A percentile compares a stretch with the other conserved stretches of the same genome.
phyloP scores from a whole-genome alignment of 768 basidiomycete species.

The Amanita muscaria region DNA sequence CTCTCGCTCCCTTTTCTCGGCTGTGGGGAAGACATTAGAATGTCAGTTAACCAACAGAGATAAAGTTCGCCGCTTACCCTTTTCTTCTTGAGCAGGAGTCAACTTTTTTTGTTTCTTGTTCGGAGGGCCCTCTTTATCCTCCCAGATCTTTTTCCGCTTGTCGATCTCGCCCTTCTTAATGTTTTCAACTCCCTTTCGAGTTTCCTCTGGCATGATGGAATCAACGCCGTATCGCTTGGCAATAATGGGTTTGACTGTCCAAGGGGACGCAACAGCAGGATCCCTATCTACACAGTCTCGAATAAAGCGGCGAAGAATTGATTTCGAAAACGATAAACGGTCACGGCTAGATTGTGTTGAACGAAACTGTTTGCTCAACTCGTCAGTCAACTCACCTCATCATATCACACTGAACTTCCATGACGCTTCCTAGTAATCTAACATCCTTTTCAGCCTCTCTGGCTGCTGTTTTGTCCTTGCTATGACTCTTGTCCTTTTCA shows the following conservation, averaged over 20 bases:
- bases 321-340: constrained; percentile 91
- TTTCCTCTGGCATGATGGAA: constrained; percentile 79
- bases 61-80: constrained; percentile 33
- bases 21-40: constrained; percentile 25
- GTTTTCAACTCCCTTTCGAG: constrained; percentile 65
- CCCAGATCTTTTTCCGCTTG: constrained; percentile 88
- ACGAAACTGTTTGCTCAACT: constrained; percentile 5
- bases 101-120: constrained; percentile 76
- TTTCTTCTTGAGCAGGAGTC: constrained; percentile 66
- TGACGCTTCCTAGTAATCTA: constrained; percentile 65
- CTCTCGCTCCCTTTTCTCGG: constrained; percentile 63
- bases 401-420: constrained; percentile 72
- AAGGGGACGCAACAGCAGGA: constrained; percentile 86
- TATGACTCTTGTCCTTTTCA: constrained; percentile 58
- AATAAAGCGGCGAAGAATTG: constrained; percentile 92
- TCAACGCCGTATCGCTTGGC: constrained; percentile 82
- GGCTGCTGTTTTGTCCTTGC: constrained; percentile 44
- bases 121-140: constrained; percentile 78
- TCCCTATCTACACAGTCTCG: constrained; percentile 93
- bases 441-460: constrained; percentile 48
- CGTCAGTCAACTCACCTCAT: constrained; percentile 54
- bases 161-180: constrained; percentile 86
- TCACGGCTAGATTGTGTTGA: constrained; percentile 59
- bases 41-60: constrained; percentile 17
- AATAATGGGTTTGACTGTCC: constrained; percentile 85